These are phyloP conservation scores for Balakata baccata DNA, from an alignment of 345 rosid species.

Conservation along the genomic window DNA sequence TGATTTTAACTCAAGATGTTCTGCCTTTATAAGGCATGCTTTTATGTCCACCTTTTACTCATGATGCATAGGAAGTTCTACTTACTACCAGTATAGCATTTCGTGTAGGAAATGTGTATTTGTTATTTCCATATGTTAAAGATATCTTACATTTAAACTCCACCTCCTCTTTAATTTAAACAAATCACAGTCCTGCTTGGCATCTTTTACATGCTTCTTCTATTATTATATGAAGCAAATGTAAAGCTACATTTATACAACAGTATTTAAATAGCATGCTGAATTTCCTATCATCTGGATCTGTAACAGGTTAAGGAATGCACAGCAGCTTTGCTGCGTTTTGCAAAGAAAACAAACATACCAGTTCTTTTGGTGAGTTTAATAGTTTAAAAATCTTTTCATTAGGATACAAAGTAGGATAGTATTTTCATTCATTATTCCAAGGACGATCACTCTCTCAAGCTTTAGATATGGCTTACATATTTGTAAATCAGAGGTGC, in stretches of 20 bases:
- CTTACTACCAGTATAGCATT: too few relatives aligned
- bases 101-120: neutral
- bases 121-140: neutral
- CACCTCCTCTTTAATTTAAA: neutral
- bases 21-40: constrained; percentile 9
- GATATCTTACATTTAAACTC: neutral
- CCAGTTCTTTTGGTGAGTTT: constrained; percentile 83
- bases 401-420: neutral
- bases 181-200: neutral
- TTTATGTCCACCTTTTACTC: neutral
- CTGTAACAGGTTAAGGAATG: constrained; percentile 78
- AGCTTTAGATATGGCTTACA: neutral
- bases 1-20: neutral
- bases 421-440: neutral
- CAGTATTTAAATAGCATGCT: neutral
- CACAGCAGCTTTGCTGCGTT: constrained; percentile 79
- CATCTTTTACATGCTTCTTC: neutral
- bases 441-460: neutral
- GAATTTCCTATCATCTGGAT: constrained; percentile 4
- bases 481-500: neutral
- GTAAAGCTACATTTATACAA: neutral
- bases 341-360: constrained; percentile 76
- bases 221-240: neutral
- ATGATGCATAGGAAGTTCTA: neutral
- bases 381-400: constrained; percentile 12